Conservation (phyloP, 1,284 basidiomycete species). For the Puccinia polysora region DNA sequence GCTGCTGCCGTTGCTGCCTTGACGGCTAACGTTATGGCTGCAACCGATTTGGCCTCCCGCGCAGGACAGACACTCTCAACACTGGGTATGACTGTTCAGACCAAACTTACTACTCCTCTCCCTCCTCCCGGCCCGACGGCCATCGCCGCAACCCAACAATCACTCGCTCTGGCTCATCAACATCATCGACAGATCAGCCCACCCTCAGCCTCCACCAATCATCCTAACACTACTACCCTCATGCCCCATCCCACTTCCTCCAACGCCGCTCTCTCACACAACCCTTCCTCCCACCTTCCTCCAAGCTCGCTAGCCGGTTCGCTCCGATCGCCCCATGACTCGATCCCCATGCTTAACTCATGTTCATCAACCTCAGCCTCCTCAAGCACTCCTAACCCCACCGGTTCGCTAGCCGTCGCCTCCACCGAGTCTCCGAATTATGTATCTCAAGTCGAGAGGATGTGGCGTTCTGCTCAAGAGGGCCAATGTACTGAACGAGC, state of each 20-base stretch:
- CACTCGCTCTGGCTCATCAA: slow-evolving; percentile 16
- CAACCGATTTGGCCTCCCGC: slow-evolving; percentile 21
- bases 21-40: slow-evolving; percentile 35
- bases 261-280: not conserved
- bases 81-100: slow-evolving; percentile 32
- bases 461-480: slow-evolving; percentile 42
- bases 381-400: not conserved
- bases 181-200: not conserved
- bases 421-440: not conserved
- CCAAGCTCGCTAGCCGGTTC: slow-evolving; percentile 1
- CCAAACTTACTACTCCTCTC: slow-evolving; percentile 27
- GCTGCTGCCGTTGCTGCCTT: slow-evolving; percentile 42
- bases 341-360: not conserved
- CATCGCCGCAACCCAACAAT: slow-evolving; percentile 31
- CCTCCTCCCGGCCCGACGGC: slow-evolving; percentile 24
- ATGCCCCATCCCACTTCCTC: not conserved
- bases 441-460: slow-evolving; percentile 31
- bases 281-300: slow-evolving; percentile 4
- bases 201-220: slow-evolving; percentile 4
- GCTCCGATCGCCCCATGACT: slow-evolving; percentile 5
- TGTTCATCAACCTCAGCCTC: slow-evolving; percentile 10
- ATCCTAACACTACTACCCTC: not conserved
- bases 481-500: slow-evolving; percentile 42
- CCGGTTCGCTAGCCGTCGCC: not conserved
- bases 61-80: slow-evolving; percentile 16